phyloP scores from a whole-genome alignment of 2,329 filamentous ascomycete species.

The Aphanoascus verrucosus region DNA sequence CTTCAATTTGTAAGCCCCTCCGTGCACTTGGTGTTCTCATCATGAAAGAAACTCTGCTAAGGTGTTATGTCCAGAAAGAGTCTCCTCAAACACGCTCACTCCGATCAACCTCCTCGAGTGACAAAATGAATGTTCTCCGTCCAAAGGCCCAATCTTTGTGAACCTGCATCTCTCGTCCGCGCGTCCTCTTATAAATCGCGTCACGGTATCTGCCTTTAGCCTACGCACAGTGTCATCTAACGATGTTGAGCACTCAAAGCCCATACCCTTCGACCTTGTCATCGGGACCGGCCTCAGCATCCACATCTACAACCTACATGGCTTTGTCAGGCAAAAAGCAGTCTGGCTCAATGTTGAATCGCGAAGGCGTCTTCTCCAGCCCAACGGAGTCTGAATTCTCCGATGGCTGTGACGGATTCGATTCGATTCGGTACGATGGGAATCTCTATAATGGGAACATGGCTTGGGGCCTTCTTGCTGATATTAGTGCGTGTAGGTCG shows the following conservation, averaged over 20 bases:
- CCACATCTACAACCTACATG: constrained; percentile 8
- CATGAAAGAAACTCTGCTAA: constrained; percentile 7
- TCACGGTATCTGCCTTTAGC: too few relatives aligned
- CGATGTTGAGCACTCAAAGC: constrained; percentile 14
- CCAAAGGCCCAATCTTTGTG: constrained; percentile 4
- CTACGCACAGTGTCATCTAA: not conserved
- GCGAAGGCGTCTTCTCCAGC: constrained; percentile 51
- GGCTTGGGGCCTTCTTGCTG: not conserved
- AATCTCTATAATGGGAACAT: not conserved
- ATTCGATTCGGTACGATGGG: constrained; percentile 54
- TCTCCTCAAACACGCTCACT: not conserved
- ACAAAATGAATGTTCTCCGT: constrained; percentile 6
- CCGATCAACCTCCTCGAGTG: not conserved
- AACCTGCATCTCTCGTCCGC: not conserved
- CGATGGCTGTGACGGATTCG: constrained; percentile 59
- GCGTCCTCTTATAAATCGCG: not conserved
- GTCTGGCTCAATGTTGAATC: constrained; percentile 14
- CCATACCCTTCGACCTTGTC: constrained; percentile 4
- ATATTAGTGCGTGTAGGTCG: constrained; percentile 29
- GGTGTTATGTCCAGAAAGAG: constrained; percentile 8
- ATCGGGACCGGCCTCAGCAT: constrained; percentile 1
- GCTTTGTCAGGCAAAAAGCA: constrained; percentile 7
- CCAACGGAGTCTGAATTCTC: constrained; percentile 91
- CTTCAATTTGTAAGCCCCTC: constrained; percentile 2
- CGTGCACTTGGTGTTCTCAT: not conserved